Evolutionary conservation across 2,329 filamentous ascomycete species (phyloP).

Genomic region (Trichoderma koningiopsis): DNA sequence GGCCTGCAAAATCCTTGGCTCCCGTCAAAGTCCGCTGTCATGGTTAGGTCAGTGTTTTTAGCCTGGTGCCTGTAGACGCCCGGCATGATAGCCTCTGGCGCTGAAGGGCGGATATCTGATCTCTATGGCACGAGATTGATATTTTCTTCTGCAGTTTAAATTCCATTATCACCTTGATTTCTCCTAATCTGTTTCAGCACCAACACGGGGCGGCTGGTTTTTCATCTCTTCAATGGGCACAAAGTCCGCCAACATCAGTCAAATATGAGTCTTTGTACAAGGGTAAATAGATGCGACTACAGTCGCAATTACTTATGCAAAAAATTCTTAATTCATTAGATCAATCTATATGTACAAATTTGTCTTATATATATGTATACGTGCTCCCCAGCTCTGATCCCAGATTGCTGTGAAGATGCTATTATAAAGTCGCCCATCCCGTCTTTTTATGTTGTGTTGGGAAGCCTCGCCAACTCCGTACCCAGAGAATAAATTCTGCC

Average conservation of each 20-base stretch:
- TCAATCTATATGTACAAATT: neutral
- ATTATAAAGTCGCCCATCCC: neutral
- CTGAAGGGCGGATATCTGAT: neutral
- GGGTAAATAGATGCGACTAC: neutral
- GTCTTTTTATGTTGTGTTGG: neutral
- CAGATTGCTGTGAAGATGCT: conserved; percentile 1
- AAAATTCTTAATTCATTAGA: neutral
- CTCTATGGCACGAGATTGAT: neutral
- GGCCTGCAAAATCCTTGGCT: neutral
- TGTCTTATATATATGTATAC: neutral
- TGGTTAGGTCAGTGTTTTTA: neutral
- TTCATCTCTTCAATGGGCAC: too few relatives aligned
- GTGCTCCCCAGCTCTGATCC: neutral
- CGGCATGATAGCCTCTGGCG: neutral
- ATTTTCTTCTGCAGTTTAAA: too few relatives aligned
- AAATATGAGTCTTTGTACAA: neutral
- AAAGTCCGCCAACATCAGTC: neutral
- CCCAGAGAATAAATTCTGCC: conserved; percentile 2
- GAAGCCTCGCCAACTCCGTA: conserved; percentile 14
- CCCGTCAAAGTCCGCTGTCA: neutral
- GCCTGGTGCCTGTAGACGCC: neutral
- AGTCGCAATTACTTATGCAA: neutral
- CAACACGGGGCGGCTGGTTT: too few relatives aligned
- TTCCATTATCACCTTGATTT: too few relatives aligned
- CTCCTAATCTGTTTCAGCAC: too few relatives aligned